phyloP scores from a whole-genome alignment of 768 basidiomycete species.

The Cystobasidiopsis lactophilus region DNA sequence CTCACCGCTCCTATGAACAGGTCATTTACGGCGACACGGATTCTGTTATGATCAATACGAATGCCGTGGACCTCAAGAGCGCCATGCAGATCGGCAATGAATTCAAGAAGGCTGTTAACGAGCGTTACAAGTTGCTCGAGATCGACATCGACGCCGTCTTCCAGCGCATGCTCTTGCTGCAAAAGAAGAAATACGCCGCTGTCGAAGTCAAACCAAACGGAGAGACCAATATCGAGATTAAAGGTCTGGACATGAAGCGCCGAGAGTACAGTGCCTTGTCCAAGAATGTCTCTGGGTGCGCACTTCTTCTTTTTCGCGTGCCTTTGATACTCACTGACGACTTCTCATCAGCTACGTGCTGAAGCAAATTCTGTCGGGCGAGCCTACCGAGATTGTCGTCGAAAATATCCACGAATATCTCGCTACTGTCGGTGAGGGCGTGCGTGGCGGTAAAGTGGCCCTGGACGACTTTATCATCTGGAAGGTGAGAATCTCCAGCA shows the following conservation, averaged over 20 bases:
- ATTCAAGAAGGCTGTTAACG: conserved; percentile 92
- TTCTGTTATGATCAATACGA: conserved; percentile 94
- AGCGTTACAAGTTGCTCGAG: conserved; percentile 80
- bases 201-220: conserved; percentile 74
- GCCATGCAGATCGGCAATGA: conserved; percentile 75
- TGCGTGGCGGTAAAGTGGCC: conserved; percentile 52
- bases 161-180: conserved; percentile 68
- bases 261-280: conserved; percentile 83
- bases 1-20: too few relatives aligned
- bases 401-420: conserved; percentile 86
- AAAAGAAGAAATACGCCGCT: conserved; percentile 99
- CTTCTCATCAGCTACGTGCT: conserved; percentile 46
- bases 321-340: neutral
- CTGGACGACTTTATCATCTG: conserved; percentile 86
- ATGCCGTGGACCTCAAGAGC: conserved; percentile 63
- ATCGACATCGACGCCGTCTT: conserved; percentile 92
- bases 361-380: conserved; percentile 73
- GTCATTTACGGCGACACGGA: conserved; percentile 98
- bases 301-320: conserved; percentile 5
- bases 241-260: conserved; percentile 97
- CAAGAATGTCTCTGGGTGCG: conserved; percentile 78
- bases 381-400: conserved; percentile 68
- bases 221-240: conserved; percentile 56
- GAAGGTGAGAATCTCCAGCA: conserved; percentile 39
- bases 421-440: conserved; percentile 46